Conservation (phyloP, 805 yeast genomes). For the Candida pini region DNA sequence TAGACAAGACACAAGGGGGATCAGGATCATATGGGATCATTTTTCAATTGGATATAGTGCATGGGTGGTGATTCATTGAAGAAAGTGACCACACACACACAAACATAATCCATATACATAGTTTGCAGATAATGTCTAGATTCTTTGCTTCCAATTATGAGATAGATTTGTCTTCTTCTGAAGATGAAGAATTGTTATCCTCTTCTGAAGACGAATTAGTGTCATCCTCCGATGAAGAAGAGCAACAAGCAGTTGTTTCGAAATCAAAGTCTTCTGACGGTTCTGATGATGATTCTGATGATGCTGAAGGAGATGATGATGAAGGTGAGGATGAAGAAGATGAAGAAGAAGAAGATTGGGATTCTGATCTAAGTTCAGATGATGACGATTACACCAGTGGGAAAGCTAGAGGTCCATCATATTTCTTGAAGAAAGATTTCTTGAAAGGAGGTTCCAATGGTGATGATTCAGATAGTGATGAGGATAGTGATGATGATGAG, state of each 20-base stretch:
- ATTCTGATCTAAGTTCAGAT: slow-evolving; percentile 41
- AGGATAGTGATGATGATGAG: slow-evolving; percentile 47
- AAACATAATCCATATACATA: not conserved
- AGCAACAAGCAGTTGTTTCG: no score
- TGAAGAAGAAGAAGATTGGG: slow-evolving; percentile 38
- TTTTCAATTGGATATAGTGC: no score
- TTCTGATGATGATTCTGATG: slow-evolving; percentile 30
- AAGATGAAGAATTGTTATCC: slow-evolving; percentile 46
- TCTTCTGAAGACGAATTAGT: slow-evolving; percentile 59
- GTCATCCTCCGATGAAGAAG: slow-evolving; percentile 32
- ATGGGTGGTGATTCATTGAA: not conserved
- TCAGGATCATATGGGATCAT: no score
- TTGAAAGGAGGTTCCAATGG: slow-evolving; percentile 35
- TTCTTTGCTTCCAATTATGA: slow-evolving; percentile 69
- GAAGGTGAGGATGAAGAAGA: slow-evolving; percentile 38
- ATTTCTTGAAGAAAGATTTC: slow-evolving; percentile 47
- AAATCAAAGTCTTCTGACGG: slow-evolving; percentile 21
- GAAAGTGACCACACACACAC: not conserved
- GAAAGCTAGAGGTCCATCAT: slow-evolving; percentile 44
- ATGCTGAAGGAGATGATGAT: slow-evolving; percentile 29
- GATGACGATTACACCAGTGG: slow-evolving; percentile 33
- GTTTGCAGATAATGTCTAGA: slow-evolving; percentile 68
- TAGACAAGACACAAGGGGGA: no score
- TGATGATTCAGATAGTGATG: slow-evolving; percentile 35
- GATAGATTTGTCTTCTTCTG: slow-evolving; percentile 48